Evolutionary conservation across 2,329 filamentous ascomycete genomes (phyloP), one percentile per base, ranked within the genome.

Genomic region (Colletotrichum sp.): DNA sequence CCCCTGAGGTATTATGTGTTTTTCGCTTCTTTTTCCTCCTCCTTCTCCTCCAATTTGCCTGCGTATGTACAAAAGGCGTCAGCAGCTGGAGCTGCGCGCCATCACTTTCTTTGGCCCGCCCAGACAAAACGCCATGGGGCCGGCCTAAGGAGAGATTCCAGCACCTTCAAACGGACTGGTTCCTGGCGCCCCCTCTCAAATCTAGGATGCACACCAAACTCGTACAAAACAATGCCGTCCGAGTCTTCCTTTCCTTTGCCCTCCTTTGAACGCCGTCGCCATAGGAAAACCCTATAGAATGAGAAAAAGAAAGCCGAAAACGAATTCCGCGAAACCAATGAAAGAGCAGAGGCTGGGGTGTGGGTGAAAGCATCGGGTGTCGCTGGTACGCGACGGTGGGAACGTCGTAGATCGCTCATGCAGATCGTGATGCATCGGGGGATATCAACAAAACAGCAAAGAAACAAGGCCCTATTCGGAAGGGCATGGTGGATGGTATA

Each of bases 351-450:
- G 66, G 67, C 68, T 30, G 55, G 43, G 21, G 60, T 32, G 66
- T 28, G 71, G 74, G 66, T 70, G 71, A 66, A 76, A 75, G 69
- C 72, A 75, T 75, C 69, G 72, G 36, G 75, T 65, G 48, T 78
- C 72, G 77, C 77, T 76, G 65, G 28, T 67, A 73, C 52, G 72
- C 77, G 72, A 77, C 65, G 52, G 75, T 63, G 67, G 61, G 67
- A 71, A 73, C 75, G 72, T 85, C 85, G 80, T 88, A 87, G 85
- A 88, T 88, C 83, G 84, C 86, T 87, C 85, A 85, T 88, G 87
- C 86, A 87, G 81, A 89, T 88, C 86, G 82, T 88, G 84, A 86
- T 81, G 80, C 81, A 83, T 81, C 80, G 82, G 80, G 80, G 81
- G 80, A 82, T 84, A 84, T 84, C 83, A 82, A 79, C 75, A 73